Evolutionary conservation across 768 basidiomycete species (phyloP).

Genomic region (Neoboletus subvelutipes): DNA sequence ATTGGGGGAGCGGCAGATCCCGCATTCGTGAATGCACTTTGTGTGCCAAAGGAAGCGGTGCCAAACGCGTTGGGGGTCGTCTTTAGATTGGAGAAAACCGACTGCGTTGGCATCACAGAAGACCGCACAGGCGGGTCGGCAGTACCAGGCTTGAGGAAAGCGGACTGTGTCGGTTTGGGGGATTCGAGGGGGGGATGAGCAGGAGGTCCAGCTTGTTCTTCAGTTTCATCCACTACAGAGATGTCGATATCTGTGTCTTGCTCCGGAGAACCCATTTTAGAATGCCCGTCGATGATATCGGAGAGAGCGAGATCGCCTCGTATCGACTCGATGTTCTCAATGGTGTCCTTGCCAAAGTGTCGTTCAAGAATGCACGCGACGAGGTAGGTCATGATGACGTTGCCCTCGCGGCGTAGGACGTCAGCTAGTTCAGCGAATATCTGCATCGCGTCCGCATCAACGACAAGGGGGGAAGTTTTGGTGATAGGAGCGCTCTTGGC

Average conservation of each 20-base stretch:
- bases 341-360: slow-evolving; percentile 79
- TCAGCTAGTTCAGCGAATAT: slow-evolving; percentile 61
- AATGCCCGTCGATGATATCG: slow-evolving; percentile 71
- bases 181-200: background rate
- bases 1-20: background rate
- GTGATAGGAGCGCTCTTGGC: slow-evolving; percentile 70
- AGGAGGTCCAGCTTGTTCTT: slow-evolving; percentile 12
- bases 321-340: slow-evolving; percentile 71
- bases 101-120: slow-evolving; percentile 11
- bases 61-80: slow-evolving; percentile 37
- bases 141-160: slow-evolving; percentile 15
- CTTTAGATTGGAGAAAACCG: slow-evolving; percentile 37
- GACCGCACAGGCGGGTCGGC: slow-evolving; percentile 16
- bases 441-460: slow-evolving; percentile 65
- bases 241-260: slow-evolving; percentile 29
- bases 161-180: slow-evolving; percentile 25
- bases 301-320: slow-evolving; percentile 54
- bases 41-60: slow-evolving; percentile 19
- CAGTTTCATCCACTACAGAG: slow-evolving; percentile 21
- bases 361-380: slow-evolving; percentile 86
- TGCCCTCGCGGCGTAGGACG: slow-evolving; percentile 64
- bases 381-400: slow-evolving; percentile 75
- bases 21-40: slow-evolving; percentile 4
- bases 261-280: slow-evolving; percentile 23
- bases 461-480: slow-evolving; percentile 61